Base-by-base conservation (phyloP, 257 asterid species). In the Solanum pimpinellifolium region DNA sequence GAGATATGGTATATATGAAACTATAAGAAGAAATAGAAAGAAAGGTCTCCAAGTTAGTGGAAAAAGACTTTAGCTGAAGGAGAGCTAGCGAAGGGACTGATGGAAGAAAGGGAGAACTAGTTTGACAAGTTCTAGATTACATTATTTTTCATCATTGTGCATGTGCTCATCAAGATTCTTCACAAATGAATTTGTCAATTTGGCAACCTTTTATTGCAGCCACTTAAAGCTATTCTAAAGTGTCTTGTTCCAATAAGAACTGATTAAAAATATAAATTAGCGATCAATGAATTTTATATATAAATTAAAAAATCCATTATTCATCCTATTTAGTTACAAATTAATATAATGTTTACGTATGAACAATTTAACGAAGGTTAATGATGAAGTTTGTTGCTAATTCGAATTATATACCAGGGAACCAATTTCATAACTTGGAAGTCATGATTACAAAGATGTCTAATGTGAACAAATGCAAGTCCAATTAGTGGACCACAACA, bases 191-290 rank as follows among this genome's bases (percentile, higher is more conserved):
- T 88, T 72, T 89, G 90, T 94, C 92, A 88, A 82, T 92, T 75
- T 89, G 74, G 44, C 96, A 87, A 44, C 95, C 95, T 85, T 91
- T 95, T 75, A 91, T 89, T 87, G 95, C 98, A 75, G 96, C 99
- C 87, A 96, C 95, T 91, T 97, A 98, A 35, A 97, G 99, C 93
- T 96, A 98, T 81, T 96, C 99, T 85, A 97, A 95, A 90, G 95
- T 97, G 85, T 95, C 99, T 87, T 97, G 98, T 56, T 97, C 99
- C 16, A 94, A 86, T 88, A 94, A 86, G 91, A 93, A 93, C 90
- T 92, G 86, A 87, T 21, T 15, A 15, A 49, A 49, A 15, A 39
- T 47, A 5, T 2, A 49, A 49, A 49, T 14, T 49, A 49, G 8
- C 0, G 1, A 14, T 49, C 59, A 21, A 49, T 47, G 5, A 47